Conservation (phyloP, 495 filamentous ascomycete genomes). For the Neurospora africana region DNA sequence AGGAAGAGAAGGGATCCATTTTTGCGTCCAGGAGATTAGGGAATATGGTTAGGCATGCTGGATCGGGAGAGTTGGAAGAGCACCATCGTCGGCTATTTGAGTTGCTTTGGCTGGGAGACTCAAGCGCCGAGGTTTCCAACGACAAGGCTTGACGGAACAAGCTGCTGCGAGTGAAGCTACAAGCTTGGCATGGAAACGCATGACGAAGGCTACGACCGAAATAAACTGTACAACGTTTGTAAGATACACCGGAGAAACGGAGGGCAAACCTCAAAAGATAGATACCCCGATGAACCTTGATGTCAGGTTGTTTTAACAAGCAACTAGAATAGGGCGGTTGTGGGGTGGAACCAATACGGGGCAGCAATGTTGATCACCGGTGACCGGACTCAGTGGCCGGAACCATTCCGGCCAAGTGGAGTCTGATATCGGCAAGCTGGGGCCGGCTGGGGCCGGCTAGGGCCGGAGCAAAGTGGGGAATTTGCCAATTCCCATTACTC, state of each 20-base stretch:
- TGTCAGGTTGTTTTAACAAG: not conserved
- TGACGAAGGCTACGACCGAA: not conserved
- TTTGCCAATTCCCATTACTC: constrained; percentile 14
- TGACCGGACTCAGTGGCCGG: constrained; percentile 17
- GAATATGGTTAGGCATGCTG: constrained; percentile 12
- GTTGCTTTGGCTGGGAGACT: constrained; percentile 16
- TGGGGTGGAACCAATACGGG: not conserved
- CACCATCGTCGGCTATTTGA: constrained; percentile 25
- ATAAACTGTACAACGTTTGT: not conserved
- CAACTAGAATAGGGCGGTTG: not conserved
- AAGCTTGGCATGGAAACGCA: not conserved
- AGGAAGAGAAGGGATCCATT: constrained; percentile 17
- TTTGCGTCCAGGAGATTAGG: constrained; percentile 44
- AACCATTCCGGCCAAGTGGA: constrained; percentile 23
- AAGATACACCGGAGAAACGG: not conserved
- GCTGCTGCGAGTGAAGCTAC: not conserved
- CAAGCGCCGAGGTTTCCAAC: not conserved
- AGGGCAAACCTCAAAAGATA: not conserved
- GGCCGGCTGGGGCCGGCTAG: constrained; percentile 26
- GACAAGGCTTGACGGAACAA: not conserved
- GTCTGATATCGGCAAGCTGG: not conserved
- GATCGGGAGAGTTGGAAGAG: constrained; percentile 17
- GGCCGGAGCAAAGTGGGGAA: constrained; percentile 23
- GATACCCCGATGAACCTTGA: not conserved
- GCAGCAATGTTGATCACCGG: not conserved